Conservation (phyloP, 2,329 filamentous ascomycete genomes). For the Tolypocladium ovalisporum region DNA sequence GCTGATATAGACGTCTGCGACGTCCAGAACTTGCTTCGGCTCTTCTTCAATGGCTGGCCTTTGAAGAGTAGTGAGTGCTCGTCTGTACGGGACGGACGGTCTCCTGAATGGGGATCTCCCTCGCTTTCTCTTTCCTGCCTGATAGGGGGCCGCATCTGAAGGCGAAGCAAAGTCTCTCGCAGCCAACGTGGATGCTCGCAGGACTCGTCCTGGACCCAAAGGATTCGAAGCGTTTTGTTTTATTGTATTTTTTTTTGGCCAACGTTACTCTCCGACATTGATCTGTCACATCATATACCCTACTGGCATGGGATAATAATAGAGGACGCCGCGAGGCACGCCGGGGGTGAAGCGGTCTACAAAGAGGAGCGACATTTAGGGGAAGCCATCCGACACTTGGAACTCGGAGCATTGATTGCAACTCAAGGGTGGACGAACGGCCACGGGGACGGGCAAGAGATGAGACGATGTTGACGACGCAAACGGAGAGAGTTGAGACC, state of each 20-base stretch:
- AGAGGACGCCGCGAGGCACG: constrained; percentile 31
- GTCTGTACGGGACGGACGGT: constrained; percentile 7
- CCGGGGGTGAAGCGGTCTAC: constrained; percentile 1
- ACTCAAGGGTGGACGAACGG: background rate
- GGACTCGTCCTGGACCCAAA: background rate
- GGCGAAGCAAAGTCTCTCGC: background rate
- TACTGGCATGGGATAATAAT: constrained; percentile 19
- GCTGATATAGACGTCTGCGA: constrained; percentile 51
- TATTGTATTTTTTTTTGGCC: constrained; percentile 5
- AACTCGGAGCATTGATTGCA: background rate
- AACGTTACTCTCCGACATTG: constrained; percentile 10
- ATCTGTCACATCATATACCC: constrained; percentile 16
- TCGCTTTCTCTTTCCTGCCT: background rate
- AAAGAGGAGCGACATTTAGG: constrained; percentile 4
- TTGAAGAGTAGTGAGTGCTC: constrained; percentile 14
- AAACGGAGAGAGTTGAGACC: background rate
- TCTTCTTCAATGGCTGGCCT: constrained; percentile 25
- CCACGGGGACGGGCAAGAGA: background rate
- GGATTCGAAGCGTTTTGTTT: background rate
- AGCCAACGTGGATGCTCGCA: background rate
- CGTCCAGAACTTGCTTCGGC: constrained; percentile 5
- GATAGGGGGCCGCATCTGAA: background rate
- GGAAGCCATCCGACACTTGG: background rate
- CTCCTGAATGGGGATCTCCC: constrained; percentile 1
- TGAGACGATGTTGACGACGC: constrained; percentile 1